These are phyloP conservation scores for Thymus quinquecostatus DNA, from an alignment of 257 asterid species.

Conservation along the genomic window DNA sequence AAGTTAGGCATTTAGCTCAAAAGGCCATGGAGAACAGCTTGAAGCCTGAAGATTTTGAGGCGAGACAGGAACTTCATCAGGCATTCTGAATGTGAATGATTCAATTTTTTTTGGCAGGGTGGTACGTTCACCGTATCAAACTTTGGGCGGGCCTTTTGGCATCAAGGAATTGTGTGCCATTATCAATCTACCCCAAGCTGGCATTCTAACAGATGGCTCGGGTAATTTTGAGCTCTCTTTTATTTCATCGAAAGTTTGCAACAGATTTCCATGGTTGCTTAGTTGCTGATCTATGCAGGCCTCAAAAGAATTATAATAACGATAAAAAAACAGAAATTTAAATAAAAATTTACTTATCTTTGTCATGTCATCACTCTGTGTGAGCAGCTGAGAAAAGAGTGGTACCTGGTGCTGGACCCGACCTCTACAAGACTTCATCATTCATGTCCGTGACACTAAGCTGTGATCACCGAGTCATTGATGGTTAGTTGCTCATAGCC, in stretches of 20 bases:
- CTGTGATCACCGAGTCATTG: slow-evolving; percentile 98
- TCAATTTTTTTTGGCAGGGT: slow-evolving; percentile 54
- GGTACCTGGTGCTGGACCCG: slow-evolving; percentile 74
- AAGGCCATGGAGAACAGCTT: slow-evolving; percentile 87
- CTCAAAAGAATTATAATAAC: too few species aligned
- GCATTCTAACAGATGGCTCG: slow-evolving; percentile 91
- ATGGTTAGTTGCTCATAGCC: slow-evolving; percentile 57
- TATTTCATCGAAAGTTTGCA: neutral
- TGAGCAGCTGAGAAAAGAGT: slow-evolving; percentile 91
- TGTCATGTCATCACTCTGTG: slow-evolving; percentile 17
- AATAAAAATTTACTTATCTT: too few species aligned
- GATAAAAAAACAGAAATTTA: neutral
- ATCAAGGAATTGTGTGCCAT: slow-evolving; percentile 98
- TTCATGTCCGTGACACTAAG: slow-evolving; percentile 88
- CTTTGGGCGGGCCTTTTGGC: slow-evolving; percentile 95
- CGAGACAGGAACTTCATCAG: slow-evolving; percentile 26
- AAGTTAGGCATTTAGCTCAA: slow-evolving; percentile 80
- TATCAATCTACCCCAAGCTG: slow-evolving; percentile 94
- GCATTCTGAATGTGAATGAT: neutral
- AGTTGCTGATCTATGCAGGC: too few species aligned
- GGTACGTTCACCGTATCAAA: slow-evolving; percentile 94
- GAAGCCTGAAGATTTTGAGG: slow-evolving; percentile 97
- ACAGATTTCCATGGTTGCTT: neutral
- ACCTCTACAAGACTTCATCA: slow-evolving; percentile 59
- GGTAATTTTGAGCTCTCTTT: slow-evolving; percentile 50